These are phyloP conservation scores for Passiflora organensis DNA, from an alignment of 345 rosid species.

Conservation along the genomic window DNA sequence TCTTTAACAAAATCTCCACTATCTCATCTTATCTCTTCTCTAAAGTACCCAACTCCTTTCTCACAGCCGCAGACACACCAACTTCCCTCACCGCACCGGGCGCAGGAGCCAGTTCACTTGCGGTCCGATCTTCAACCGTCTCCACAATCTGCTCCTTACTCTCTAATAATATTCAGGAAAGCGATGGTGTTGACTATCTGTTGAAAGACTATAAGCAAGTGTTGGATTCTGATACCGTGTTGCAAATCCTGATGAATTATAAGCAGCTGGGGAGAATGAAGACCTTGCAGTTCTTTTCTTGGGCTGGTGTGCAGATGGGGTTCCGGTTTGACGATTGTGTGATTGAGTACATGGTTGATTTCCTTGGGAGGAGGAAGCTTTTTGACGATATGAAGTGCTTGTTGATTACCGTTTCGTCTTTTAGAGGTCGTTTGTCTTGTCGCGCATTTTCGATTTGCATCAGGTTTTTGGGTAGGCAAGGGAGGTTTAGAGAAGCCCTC, in stretches of 20 bases:
- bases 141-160: conserved; percentile 21
- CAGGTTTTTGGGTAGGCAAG: conserved; percentile 35
- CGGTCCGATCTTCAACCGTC: conserved; percentile 6
- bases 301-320: conserved; percentile 32
- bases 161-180: background rate
- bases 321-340: conserved; percentile 29
- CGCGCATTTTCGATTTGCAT: conserved; percentile 27
- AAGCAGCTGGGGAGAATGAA: conserved; percentile 26
- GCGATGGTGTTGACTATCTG: conserved; percentile 12
- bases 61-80: too few species aligned
- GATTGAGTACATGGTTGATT: conserved; percentile 31
- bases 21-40: too few species aligned
- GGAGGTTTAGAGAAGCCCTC: conserved; percentile 30
- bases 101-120: too few species aligned
- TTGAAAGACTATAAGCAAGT: conserved; percentile 19
- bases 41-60: too few species aligned
- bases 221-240: conserved; percentile 23
- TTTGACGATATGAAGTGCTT: conserved; percentile 33
- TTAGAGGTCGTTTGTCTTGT: conserved; percentile 19
- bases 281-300: conserved; percentile 30
- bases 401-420: conserved; percentile 17
- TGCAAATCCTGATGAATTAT: conserved; percentile 30
- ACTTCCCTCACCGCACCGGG: too few species aligned
- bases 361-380: conserved; percentile 36
- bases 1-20: too few species aligned